Base-by-base conservation (phyloP, 768 basidiomycete genomes). In the Leccinum barrowsii region DNA sequence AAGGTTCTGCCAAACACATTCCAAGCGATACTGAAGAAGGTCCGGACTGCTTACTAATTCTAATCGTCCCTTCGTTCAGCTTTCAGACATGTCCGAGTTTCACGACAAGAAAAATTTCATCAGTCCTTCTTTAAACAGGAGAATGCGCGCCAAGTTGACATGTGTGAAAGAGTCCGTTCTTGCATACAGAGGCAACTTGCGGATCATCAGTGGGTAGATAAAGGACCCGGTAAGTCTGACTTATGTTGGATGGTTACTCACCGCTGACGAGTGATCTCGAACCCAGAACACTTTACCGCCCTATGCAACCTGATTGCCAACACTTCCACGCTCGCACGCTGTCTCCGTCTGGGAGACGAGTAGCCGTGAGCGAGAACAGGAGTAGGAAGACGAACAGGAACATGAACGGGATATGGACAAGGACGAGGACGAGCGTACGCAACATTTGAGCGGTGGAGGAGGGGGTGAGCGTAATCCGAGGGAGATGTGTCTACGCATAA, bases 1-100 rank as follows among this genome's bases (percentile, higher is more conserved):
- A 63, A 54, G 37, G 17, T 62, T 5, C 59, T 80, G 30, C 73
- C 71, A 1, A 67, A 70, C 24, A 61, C 67, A 10, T 81, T 80
- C 54, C 59, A 67, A 55, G 62, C 74, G 5, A 78, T 80, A 57
- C 58, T 81, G 5, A 24, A 24, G 7, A 67, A 71, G 59, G 76
- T 76, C 10, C 19, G 54, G 21, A n/a, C n/a, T 6, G 21, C 3
- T n/a, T 3, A 10, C 21, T 24, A 24, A 24, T 24, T 24, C 24
- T 24, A 24, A 24, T 24, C 24, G 24, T 24, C 24, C 24, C 24
- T 24, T 26, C 11, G 24, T 5, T 19, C 17, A 48, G 17, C 28
- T 12, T 48, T 12, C 11, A 24, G 2, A 7, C 21, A 64, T 10
- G 37, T 59, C 10, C 58, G 56, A 52, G 67, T 67, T 34, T 60